Conservation (phyloP, 441 rosid genomes). For the Bocquillonia castaneifolia region DNA sequence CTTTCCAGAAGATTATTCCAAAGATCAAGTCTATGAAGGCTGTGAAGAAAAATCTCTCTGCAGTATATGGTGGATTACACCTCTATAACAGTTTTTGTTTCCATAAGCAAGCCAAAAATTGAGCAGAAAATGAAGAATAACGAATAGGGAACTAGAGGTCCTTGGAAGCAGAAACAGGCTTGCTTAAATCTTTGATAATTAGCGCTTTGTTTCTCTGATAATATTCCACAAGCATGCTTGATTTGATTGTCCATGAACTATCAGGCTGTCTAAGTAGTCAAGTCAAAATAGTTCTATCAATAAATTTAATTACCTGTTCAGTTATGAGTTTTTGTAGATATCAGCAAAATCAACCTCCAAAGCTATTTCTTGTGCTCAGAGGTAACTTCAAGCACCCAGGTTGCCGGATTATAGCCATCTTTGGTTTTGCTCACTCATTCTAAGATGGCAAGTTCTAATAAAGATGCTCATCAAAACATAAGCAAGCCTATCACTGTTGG, state of each 20-base stretch:
- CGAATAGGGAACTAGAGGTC: constrained; percentile 54
- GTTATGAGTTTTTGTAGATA: constrained; percentile 31
- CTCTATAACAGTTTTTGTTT: constrained; percentile 70
- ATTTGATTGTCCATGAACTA: neutral
- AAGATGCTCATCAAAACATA: too few relatives aligned
- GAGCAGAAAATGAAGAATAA: constrained; percentile 50
- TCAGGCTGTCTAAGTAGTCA: neutral
- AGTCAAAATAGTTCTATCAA: too few relatives aligned
- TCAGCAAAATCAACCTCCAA: constrained; percentile 54
- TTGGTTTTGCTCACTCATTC: constrained; percentile 56
- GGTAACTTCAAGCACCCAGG: constrained; percentile 85
- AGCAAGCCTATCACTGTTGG: too few relatives aligned
- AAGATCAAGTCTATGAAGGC: constrained; percentile 55
- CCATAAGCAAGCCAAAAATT: constrained; percentile 73
- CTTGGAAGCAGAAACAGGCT: constrained; percentile 51
- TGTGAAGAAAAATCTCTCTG: constrained; percentile 56
- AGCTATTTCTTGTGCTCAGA: constrained; percentile 44
- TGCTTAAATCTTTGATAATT: constrained; percentile 44
- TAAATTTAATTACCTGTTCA: constrained; percentile 13
- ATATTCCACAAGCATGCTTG: neutral
- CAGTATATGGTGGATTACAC: constrained; percentile 69
- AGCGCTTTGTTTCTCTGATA: constrained; percentile 59
- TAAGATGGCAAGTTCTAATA: too few relatives aligned
- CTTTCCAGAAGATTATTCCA: constrained; percentile 70
- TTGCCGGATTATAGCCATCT: constrained; percentile 75